Evolutionary conservation across 441 rosid species (phyloP).

Genomic region (Eruca vesicaria): DNA sequence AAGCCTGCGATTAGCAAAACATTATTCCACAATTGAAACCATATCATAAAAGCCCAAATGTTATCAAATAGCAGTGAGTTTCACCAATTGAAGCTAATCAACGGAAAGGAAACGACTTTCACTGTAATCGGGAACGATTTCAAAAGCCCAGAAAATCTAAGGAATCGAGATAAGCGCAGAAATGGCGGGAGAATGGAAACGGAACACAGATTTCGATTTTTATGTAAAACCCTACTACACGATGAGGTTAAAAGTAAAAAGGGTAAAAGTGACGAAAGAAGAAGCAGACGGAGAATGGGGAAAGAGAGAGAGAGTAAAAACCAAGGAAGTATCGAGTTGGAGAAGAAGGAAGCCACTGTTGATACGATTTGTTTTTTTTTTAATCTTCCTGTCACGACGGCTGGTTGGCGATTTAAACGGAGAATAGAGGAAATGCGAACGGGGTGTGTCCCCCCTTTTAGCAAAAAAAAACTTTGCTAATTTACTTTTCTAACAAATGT

Average conservation of each 20-base stretch:
- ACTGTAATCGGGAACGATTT: neutral
- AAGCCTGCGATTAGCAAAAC: neutral
- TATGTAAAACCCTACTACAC: conserved; percentile 22
- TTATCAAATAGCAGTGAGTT: neutral
- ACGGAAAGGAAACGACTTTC: neutral
- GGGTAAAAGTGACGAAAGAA: neutral
- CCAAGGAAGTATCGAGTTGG: conserved; percentile 28
- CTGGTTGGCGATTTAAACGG: conserved; percentile 9
- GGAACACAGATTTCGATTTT: neutral
- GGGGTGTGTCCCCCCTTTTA: neutral
- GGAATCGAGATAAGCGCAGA: neutral
- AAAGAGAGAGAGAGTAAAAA: neutral
- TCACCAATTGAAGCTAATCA: neutral
- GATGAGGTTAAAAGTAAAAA: conserved; percentile 12
- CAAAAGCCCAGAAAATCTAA: neutral
- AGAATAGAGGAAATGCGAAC: neutral
- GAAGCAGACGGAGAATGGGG: too few species aligned
- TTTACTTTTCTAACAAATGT: neutral
- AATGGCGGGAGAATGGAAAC: conserved; percentile 16
- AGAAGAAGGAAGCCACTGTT: conserved; percentile 32
- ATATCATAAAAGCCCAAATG: neutral
- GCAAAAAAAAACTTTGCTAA: neutral
- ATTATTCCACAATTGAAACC: neutral
- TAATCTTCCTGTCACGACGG: neutral
- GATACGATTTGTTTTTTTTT: neutral